Base-by-base conservation (phyloP, 1,284 basidiomycete species). In the Athelia sp. region DNA sequence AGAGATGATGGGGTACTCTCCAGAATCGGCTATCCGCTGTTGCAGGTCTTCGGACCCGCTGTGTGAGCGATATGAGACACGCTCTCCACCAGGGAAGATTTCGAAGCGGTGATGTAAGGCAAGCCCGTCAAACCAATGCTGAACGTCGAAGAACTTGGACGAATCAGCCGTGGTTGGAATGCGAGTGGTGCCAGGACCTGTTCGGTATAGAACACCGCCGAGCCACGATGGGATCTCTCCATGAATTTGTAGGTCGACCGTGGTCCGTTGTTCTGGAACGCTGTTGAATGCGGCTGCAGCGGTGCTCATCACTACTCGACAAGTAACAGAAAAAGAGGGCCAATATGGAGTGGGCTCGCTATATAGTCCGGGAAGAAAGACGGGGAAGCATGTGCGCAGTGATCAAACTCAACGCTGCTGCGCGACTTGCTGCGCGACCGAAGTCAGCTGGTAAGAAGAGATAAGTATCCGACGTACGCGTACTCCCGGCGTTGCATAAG, bases 111-210 rank as follows among this genome's bases (percentile, higher is more conserved):
- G 61, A 47, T 57, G 53, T 48, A 60, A 53, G 17, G 54, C 56
- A 11, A 62, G 51, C n/a, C 60, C 61, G 47, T 63, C 61, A 49
- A 63, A 62, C 60, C 59, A 62, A 48, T 63, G 61, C 17, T 54
- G 52, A 18, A 61, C 51, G n/a, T 60, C 51, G 31, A 58, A 47
- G 10, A 40, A 24, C 15, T 52, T 50, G 26, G 48, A 47, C 13
- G 50, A 43, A 32, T 51, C 47, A 15, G 26, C 32, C 13, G 48
- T 40, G 15, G 56, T 51, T 11, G 59, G 56, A 17, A 62, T 49
- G 42, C 53, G 45, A 44, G 49, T 56, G 1, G 59, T 62, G n/a
- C 61, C 61, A 1, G 61, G 61, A 11, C 61, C 60, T 21, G 59
- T 63, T 19, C 61, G 57, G 45, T 62, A 63, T 18, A 63, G 55